Base-by-base conservation (phyloP, 352 stramenopile species). In the Globisporangium emineosum region DNA sequence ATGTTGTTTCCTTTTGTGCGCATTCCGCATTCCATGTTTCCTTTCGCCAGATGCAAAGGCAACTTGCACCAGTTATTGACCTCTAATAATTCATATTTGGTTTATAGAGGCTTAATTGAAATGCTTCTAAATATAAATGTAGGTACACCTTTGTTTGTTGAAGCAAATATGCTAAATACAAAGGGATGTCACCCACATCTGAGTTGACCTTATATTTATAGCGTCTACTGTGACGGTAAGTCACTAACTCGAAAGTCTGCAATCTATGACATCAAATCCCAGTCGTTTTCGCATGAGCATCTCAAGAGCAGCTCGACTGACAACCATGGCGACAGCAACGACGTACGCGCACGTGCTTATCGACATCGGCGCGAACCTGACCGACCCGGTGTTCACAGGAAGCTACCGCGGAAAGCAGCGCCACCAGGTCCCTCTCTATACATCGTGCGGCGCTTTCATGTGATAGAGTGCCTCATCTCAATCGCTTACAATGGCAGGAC, bases 321-420 rank as follows among this genome's bases (percentile, higher is more conserved):
- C 52, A 58, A 58, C 30, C 30, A 62, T 62, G 57, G 27, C 56
- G 42, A 32, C 55, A 23, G 12, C 54, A 19, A 21, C 30, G 30
- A 30, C 52, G 52, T 15, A 7, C 29, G 47, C 27, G 49, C 23
- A 29, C 33, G 17, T 32, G 62, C 72, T 97, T 72, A 90, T 98
- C 51, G 94, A 98, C 73, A 98, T 98, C 72, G 96, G 95, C 62
- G 92, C 91, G 52, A 99, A 99, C 73, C 73, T 98, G 19, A 81
- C 96, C 33, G 95, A 99, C 67, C 75, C 86, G 17, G 88, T 97
- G 64, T 99, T 97, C 68, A 75, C 78, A 30, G 95, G 96, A 0
- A 75, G 75, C 15, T 99, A 98, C 69, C 79, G 89, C 29, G 88
- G 93, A 66, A 90, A 97, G 72, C 66, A 87, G 62, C 88, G 88